A percentile compares a stretch with the other conserved stretches of the same genome.
These are phyloP conservation scores for Talaromyces sp. DNA, from an alignment of 2,329 filamentous ascomycete genomes.

Conservation along the genomic window DNA sequence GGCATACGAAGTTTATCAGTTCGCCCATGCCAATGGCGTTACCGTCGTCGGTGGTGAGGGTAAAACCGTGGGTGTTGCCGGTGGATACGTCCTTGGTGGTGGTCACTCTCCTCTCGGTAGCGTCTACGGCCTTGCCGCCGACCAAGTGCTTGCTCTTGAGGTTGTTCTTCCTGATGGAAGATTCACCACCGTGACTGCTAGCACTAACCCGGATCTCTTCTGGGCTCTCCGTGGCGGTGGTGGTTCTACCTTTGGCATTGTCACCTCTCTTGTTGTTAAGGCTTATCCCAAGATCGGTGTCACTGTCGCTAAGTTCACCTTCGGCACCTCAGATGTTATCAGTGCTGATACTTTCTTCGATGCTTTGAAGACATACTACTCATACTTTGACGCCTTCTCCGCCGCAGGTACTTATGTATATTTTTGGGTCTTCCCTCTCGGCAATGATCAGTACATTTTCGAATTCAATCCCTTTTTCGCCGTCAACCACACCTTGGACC, in stretches of 20 bases:
- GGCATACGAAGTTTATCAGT: conserved; percentile 2
- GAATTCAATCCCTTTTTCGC: conserved; percentile 24
- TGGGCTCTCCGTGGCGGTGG: conserved; percentile 52
- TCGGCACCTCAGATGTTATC: conserved; percentile 22
- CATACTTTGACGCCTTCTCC: conserved; percentile 23
- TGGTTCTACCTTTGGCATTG: conserved; percentile 37
- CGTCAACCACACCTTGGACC: conserved; percentile 18
- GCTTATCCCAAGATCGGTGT: conserved; percentile 25
- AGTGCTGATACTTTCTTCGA: conserved; percentile 26
- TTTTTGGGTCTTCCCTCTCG: conserved; percentile 24
- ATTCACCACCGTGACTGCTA: conserved; percentile 10
- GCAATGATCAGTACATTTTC: not conserved
- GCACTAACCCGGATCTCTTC: conserved; percentile 38
- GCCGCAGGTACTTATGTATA: conserved; percentile 31
- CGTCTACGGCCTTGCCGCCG: conserved; percentile 48
- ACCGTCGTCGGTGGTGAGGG: conserved; percentile 51
- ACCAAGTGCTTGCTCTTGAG: conserved; percentile 54
- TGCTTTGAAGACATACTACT: conserved; percentile 25
- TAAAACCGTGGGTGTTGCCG: conserved; percentile 52
- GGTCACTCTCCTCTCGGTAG: conserved; percentile 46
- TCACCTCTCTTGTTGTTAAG: conserved; percentile 26
- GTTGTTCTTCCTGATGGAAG: conserved; percentile 47
- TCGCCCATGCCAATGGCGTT: conserved; percentile 42
- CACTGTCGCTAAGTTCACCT: conserved; percentile 23
- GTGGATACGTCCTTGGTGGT: conserved; percentile 58